phyloP scores from a whole-genome alignment of 1,284 basidiomycete genomes.

The Ganoderma meredithae region DNA sequence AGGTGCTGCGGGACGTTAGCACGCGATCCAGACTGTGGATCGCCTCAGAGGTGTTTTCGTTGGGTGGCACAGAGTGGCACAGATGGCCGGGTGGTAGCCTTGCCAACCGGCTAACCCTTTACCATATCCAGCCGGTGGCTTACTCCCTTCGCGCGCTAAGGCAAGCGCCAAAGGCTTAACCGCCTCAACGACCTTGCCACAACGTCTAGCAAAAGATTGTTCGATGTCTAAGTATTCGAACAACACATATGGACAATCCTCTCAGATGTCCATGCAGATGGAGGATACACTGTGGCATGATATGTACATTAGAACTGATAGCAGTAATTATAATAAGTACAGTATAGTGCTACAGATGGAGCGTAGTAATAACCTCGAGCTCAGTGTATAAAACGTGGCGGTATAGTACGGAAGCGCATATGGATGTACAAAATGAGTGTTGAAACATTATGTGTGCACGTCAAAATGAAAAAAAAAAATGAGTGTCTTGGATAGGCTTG shows the following conservation, averaged over 20 bases:
- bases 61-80: neutral
- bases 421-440: slow-evolving; percentile 1
- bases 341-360: neutral
- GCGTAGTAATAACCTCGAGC: neutral
- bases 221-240: too few species aligned
- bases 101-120: slow-evolving; percentile 8
- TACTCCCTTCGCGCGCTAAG: neutral
- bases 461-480: too few species aligned
- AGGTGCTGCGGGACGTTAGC: neutral
- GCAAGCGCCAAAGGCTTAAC: slow-evolving; percentile 4
- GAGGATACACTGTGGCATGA: neutral
- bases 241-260: neutral
- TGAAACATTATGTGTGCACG: too few species aligned
- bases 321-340: neutral
- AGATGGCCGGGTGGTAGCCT: neutral
- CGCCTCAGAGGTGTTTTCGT: neutral
- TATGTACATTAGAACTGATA: neutral
- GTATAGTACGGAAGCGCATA: neutral
- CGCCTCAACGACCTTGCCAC: neutral
- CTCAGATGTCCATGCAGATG: neutral
- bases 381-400: neutral
- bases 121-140: slow-evolving; percentile 7
- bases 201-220: neutral
- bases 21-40: neutral
- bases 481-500: too few species aligned